These are phyloP conservation scores for Vicia villosa DNA, from an alignment of 306 rosid species.

Conservation along the genomic window DNA sequence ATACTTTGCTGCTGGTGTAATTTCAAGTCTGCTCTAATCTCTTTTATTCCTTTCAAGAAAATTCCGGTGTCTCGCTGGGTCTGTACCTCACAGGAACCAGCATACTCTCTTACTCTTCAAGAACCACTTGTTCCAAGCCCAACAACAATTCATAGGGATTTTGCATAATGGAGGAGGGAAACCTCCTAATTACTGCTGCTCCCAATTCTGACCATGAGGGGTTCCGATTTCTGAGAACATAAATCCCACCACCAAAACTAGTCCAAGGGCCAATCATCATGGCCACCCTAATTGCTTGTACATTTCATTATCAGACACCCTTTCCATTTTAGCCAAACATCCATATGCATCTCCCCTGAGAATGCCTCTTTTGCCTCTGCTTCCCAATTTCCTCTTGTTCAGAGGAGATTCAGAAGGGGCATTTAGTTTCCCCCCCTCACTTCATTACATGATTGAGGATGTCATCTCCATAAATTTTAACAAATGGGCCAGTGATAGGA, in stretches of 20 bases:
- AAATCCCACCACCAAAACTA: too few relatives aligned
- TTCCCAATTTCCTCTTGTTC: conserved; percentile 13
- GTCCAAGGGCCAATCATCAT: neutral
- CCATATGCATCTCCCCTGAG: neutral
- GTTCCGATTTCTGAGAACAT: neutral
- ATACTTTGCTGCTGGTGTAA: neutral
- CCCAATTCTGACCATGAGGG: neutral
- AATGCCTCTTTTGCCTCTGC: neutral
- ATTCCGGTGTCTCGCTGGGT: neutral
- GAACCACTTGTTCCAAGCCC: neutral
- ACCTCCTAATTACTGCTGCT: neutral
- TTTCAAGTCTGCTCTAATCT: neutral
- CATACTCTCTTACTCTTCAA: neutral
- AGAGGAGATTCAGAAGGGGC: neutral
- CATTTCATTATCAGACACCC: neutral
- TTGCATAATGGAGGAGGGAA: neutral
- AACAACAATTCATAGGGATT: neutral
- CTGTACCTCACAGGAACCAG: neutral
- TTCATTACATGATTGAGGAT: neutral
- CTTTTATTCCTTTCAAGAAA: neutral
- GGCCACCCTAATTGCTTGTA: neutral
- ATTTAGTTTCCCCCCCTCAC: neutral
- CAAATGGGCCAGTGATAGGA: neutral
- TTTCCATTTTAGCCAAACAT: too few relatives aligned
- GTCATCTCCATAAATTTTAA: neutral